Evolutionary conservation across 1,139 yeast genomes (phyloP).

Genomic region (Saccharomyces hybrid): DNA sequence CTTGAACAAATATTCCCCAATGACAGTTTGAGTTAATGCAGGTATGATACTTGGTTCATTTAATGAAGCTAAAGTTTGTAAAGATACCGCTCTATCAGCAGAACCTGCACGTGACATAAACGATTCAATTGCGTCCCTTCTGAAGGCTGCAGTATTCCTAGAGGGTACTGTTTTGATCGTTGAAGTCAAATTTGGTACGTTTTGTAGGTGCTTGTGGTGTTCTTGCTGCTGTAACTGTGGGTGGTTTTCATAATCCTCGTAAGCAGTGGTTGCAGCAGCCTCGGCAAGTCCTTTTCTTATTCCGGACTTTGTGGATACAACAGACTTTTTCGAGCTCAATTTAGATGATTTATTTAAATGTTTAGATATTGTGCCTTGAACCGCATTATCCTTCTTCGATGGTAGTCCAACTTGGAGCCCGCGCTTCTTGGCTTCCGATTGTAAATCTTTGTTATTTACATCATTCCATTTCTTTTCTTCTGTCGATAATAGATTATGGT

Average conservation of each 20-base stretch:
- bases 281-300: constrained; percentile 27
- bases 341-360: not conserved
- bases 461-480: constrained; percentile 41
- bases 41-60: constrained; percentile 74
- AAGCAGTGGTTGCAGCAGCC: constrained; percentile 26
- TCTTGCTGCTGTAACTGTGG: not conserved
- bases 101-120: constrained; percentile 3
- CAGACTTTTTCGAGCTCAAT: not conserved
- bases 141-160: not conserved
- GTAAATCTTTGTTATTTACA: constrained; percentile 41
- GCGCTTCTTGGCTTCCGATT: constrained; percentile 42
- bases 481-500: constrained; percentile 40
- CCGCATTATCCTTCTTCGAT: not conserved
- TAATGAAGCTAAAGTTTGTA: constrained; percentile 45
- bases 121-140: not conserved
- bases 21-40: constrained; percentile 83
- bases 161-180: constrained; percentile 1
- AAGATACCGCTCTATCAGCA: constrained; percentile 1
- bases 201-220: constrained; percentile 12
- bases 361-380: not conserved
- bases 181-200: constrained; percentile 4
- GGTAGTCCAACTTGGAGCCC: constrained; percentile 32
- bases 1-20: constrained; percentile 85
- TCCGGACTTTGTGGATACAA: constrained; percentile 12
- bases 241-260: constrained; percentile 19